phyloP scores from a whole-genome alignment of 257 asterid genomes.

The Eustoma russellianum region DNA sequence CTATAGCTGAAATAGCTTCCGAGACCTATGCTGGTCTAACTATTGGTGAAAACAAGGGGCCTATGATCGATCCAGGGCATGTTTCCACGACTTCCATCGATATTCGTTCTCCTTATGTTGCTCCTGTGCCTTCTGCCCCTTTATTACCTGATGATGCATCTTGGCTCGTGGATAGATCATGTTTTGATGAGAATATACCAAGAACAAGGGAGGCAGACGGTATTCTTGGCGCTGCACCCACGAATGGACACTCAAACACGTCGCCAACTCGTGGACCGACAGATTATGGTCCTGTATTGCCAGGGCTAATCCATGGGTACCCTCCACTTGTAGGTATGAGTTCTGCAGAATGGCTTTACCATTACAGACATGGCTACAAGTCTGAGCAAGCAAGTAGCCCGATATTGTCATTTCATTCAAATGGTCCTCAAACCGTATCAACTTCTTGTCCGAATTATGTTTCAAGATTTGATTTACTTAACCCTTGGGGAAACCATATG shows the following conservation, averaged over 20 bases:
- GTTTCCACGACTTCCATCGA: conserved; percentile 23
- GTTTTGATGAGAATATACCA: conserved; percentile 14
- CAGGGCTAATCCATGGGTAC: conserved; percentile 42
- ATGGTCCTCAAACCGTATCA: conserved; percentile 25
- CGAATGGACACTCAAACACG: conserved; percentile 21
- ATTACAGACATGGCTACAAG: conserved; percentile 61
- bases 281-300: conserved; percentile 26
- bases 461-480: conserved; percentile 40
- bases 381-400: conserved; percentile 27
- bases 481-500: conserved; percentile 69
- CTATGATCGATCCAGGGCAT: conserved; percentile 14
- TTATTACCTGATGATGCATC: conserved; percentile 51
- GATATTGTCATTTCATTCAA: conserved; percentile 30
- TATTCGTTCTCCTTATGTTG: conserved; percentile 28
- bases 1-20: conserved; percentile 52
- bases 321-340: conserved; percentile 70
- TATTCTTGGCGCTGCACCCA: conserved; percentile 72
- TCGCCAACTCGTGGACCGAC: conserved; percentile 23
- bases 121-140: conserved; percentile 90
- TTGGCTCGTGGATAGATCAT: conserved; percentile 35
- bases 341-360: conserved; percentile 94
- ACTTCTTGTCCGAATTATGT: conserved; percentile 26
- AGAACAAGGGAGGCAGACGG: conserved; percentile 42
- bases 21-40: conserved; percentile 40
- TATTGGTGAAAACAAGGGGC: conserved; percentile 21